Evolutionary conservation across 306 rosid species (phyloP), one percentile per base, ranked within the genome.

Genomic region (Cotoneaster glaucophyllus): DNA sequence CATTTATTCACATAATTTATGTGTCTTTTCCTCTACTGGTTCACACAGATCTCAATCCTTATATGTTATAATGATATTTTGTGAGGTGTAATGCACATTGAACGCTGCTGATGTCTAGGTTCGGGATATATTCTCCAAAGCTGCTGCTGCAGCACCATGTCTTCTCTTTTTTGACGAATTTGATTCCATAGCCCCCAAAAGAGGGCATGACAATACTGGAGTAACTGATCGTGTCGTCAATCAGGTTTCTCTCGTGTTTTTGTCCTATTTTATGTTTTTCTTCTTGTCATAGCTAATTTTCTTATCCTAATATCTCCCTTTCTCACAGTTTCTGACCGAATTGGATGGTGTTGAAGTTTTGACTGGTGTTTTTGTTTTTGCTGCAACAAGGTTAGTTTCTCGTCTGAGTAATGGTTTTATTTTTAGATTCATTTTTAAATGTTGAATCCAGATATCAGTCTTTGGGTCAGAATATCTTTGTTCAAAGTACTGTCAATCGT

Each of bases 131-230:
- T 95, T 95, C 79, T 81, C 96, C 79, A 95, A 90, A 89, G 98
- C 97, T 70, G 88, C 95, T 78, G 96, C 96, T 58, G 97, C 98
- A 25, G 95, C 98, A 68, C 97, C 98, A 31, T 95, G 98, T 83
- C 84, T 92, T 67, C 97, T 95, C 70, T 95, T 95, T 84, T 95
- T 95, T 81, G 97, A 92, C 69, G 98, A 92, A 82, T 95, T 94
- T 78, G 98, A 94, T 87, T 94, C 98, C 53, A 92, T 94, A 78
- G 98, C 98, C 69, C 98, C 98, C 15, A 92, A 92, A 88, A 90
- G 97, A 87, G 98, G 98, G 80, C 96, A 92, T 78, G 98, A 94
- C 86, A 94, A 94, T 83, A 94, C 97, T 78, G 98, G 98, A 82
- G 98, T 94, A 31, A 94, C 97, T 62, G 98, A 94, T 75, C 97